Evolutionary conservation across 108 stramenopile genomes (phyloP), one percentile per base, ranked within the genome.

Genomic region (Skeletonema grethae): DNA sequence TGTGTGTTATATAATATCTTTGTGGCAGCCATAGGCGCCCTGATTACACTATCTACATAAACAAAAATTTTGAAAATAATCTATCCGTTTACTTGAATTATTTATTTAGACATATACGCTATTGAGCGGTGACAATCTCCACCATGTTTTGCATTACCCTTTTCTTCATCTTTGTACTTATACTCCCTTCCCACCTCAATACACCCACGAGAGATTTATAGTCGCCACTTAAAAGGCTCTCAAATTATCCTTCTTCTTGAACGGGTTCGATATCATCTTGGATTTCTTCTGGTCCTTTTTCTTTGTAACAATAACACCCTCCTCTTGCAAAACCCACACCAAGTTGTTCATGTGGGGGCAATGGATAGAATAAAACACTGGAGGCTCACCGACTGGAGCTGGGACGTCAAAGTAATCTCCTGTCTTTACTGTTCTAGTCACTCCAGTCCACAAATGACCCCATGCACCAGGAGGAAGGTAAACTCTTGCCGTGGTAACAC

Each of bases 401-500:
- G 15, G 58, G 28, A 79, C 70, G 20, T 71, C 70, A 12, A 79
- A 53, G 16, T 56, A 5, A 56, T 29, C 30, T 15, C 57, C 45
- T 46, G 25, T 32, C 29, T 16, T 38, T 9, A 41, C 36, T n/a
- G 61, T 43, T 43, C 41, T 43, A 15, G 41, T 43, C 41, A 59
- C 12, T 53, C 76, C 58, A 30, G 70, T 69, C 79, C 79, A 80
- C 66, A 80, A 61, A 57, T 80, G 79, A 32, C 34, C 63, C 80
- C 80, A 81, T 36, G 46, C n/a, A 16, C 80, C 80, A 32, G 61
- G 46, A 3, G 80, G 80, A n/a, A 81, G 34, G 57, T 81, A 81
- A 22, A 72, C 65, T 25, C 65, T 61, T 16, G 68, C 68, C n/a
- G 39, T 76, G 38, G 36, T 30, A 29, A 76, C 70, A 25, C 80